These are phyloP conservation scores for carrot (Daucus carota) DNA, from an alignment of 129 eudicot genomes.

Conservation along the genomic window DNA sequence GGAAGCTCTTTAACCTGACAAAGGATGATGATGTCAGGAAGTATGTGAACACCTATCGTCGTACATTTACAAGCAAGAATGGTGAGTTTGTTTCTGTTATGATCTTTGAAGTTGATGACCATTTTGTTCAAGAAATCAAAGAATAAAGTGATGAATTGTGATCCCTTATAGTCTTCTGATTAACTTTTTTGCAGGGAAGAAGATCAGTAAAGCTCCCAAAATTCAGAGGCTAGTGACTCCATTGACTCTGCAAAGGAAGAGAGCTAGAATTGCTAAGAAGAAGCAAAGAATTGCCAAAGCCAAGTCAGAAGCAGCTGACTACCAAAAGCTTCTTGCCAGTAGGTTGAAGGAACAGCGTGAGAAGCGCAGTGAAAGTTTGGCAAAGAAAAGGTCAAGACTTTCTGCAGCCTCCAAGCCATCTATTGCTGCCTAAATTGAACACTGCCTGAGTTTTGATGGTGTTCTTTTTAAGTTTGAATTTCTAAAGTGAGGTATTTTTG, in stretches of 20 bases:
- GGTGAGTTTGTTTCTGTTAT: conserved; percentile 27
- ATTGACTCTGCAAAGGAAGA: conserved; percentile 75
- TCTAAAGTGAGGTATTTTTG: conserved; percentile 3
- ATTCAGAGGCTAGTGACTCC: conserved; percentile 86
- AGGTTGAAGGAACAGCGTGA: conserved; percentile 85
- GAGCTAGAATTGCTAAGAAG: conserved; percentile 85
- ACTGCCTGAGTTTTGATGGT: background rate
- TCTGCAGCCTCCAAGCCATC: conserved; percentile 77
- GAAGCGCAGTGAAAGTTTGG: conserved; percentile 77
- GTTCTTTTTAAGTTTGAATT: background rate
- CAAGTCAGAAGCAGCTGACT: conserved; percentile 73
- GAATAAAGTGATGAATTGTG: background rate
- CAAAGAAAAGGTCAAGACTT: conserved; percentile 71
- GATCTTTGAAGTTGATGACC: background rate
- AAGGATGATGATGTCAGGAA: conserved; percentile 87
- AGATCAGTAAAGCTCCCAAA: conserved; percentile 74
- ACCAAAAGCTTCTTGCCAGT: conserved; percentile 77
- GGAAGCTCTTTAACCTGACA: conserved; percentile 71
- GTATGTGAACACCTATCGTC: conserved; percentile 80
- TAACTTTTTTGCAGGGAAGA: conserved; percentile 42
- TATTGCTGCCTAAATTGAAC: conserved; percentile 24
- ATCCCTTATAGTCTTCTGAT: background rate
- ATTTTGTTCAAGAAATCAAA: background rate
- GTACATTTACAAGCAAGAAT: conserved; percentile 55
- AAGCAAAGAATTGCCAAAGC: conserved; percentile 88